Conservation (phyloP, 1,284 basidiomycete genomes). For the Schizophyllum commune region DNA sequence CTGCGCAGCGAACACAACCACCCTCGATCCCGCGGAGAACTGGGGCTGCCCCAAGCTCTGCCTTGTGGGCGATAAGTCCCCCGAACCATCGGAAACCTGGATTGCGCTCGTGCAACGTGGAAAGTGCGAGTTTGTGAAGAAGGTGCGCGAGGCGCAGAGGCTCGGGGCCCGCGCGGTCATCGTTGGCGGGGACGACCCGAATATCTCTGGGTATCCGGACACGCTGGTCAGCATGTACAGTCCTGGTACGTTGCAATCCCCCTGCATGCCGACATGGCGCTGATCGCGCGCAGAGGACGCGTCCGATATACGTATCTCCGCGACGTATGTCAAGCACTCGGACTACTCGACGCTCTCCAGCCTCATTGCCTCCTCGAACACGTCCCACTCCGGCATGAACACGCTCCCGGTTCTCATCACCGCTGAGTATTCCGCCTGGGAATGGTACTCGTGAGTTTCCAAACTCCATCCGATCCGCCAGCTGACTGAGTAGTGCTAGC, state of each 20-base stretch:
- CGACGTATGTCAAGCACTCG: slow-evolving; percentile 68
- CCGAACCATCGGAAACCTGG: slow-evolving; percentile 60
- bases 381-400: slow-evolving; percentile 63
- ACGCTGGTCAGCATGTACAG: slow-evolving; percentile 88
- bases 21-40: slow-evolving; percentile 27
- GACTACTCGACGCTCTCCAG: slow-evolving; percentile 55
- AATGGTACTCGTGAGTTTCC: slow-evolving; percentile 73
- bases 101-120: slow-evolving; percentile 85
- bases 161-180: slow-evolving; percentile 82
- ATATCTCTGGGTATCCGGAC: slow-evolving; percentile 59
- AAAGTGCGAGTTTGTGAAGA: slow-evolving; percentile 81
- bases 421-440: slow-evolving; percentile 74
- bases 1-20: slow-evolving; percentile 31
- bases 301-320: slow-evolving; percentile 62
- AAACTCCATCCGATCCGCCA: slow-evolving; percentile 3
- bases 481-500: slow-evolving; percentile 26
- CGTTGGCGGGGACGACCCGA: slow-evolving; percentile 77
- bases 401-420: slow-evolving; percentile 71
- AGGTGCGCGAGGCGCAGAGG: slow-evolving; percentile 75
- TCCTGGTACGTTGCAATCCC: slow-evolving; percentile 46
- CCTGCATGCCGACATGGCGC: slow-evolving; percentile 4
- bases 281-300: slow-evolving; percentile 47
- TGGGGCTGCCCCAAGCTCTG: slow-evolving; percentile 63
- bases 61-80: slow-evolving; percentile 39
- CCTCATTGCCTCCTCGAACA: slow-evolving; percentile 63